Conservation (phyloP, 305 asterid species). For the Solanum aculeatissimum region DNA sequence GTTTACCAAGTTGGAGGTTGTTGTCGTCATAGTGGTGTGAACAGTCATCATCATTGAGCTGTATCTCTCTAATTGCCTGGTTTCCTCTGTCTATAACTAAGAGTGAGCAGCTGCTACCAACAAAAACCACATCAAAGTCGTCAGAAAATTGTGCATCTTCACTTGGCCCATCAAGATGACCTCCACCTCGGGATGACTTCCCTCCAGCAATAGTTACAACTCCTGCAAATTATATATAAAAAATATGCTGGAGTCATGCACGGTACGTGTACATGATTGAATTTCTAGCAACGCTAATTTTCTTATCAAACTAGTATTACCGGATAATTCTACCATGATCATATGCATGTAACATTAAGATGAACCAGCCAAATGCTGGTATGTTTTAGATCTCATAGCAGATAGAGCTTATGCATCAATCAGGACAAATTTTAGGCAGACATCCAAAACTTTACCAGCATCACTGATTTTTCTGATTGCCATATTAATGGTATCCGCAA, state of each 20-base stretch:
- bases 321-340: not conserved
- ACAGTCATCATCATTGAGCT: conserved; percentile 72
- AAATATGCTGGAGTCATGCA: not conserved
- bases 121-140: conserved; percentile 72
- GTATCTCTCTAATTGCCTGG: conserved; percentile 92
- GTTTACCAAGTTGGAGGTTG: conserved; percentile 55
- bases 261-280: not conserved
- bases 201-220: conserved; percentile 95
- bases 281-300: not conserved
- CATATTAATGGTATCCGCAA: conserved; percentile 89
- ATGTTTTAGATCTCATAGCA: not conserved
- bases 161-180: conserved; percentile 91
- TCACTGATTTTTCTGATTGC: conserved; percentile 85
- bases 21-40: conserved; percentile 35
- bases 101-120: conserved; percentile 82
- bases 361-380: not conserved
- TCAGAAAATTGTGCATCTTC: conserved; percentile 83
- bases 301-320: not conserved
- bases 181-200: conserved; percentile 62
- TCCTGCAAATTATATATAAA: conserved; percentile 25
- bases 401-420: not conserved
- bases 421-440: not conserved
- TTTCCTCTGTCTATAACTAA: conserved; percentile 83
- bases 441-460: conserved; percentile 29
- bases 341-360: not conserved